Conservation (phyloP, 2,329 filamentous ascomycete species). For the Alternaria gansuensis region DNA sequence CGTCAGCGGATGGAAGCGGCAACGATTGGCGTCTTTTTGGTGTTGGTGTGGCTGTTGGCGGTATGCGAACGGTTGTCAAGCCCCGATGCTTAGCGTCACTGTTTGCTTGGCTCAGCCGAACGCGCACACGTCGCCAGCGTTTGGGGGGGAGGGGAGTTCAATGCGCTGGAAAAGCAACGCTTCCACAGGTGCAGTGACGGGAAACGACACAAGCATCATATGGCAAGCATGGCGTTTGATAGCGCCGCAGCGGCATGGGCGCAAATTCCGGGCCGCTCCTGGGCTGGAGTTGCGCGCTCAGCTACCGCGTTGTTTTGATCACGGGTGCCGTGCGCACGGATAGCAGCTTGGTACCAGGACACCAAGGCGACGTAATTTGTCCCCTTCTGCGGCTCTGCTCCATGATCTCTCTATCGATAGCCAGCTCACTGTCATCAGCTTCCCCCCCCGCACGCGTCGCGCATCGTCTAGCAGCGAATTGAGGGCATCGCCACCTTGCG, state of each 20-base stretch:
- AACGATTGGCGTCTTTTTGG: slow-evolving; percentile 25
- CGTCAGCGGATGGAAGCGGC: slow-evolving; percentile 11
- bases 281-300: neutral
- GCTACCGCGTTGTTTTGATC: slow-evolving; percentile 14
- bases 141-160: neutral
- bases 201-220: neutral
- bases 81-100: slow-evolving; percentile 24
- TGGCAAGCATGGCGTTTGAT: neutral
- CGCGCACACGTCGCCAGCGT: neutral
- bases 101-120: slow-evolving; percentile 15
- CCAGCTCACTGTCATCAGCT: slow-evolving; percentile 16
- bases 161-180: neutral
- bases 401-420: slow-evolving; percentile 29
- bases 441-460: slow-evolving; percentile 22
- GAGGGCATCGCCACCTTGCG: slow-evolving; percentile 17
- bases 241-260: neutral
- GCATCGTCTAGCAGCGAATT: slow-evolving; percentile 2
- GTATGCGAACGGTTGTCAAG: slow-evolving; percentile 25
- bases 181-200: neutral
- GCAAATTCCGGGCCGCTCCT: neutral
- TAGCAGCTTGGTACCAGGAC: slow-evolving; percentile 7
- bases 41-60: slow-evolving; percentile 20
- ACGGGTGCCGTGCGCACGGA: slow-evolving; percentile 21
- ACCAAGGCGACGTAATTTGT: slow-evolving; percentile 26
- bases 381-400: slow-evolving; percentile 30